Conservation (phyloP, 192 early-diverging fungal species). For the Coemansia sp. region DNA sequence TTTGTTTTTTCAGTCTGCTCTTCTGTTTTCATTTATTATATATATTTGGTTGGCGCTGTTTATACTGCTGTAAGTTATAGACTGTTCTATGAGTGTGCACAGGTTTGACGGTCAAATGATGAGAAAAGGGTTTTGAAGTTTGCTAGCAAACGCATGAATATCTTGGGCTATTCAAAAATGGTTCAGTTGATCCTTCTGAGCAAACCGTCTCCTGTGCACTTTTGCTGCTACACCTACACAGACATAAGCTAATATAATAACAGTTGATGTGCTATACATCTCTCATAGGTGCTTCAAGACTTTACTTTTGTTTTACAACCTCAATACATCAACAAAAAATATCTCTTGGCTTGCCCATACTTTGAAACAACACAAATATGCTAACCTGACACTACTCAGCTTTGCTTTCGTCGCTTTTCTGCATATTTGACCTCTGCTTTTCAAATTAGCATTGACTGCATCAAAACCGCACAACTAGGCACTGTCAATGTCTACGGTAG, state of each 20-base stretch:
- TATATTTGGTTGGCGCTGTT: background rate
- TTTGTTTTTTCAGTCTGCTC: background rate
- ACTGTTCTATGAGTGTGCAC: background rate
- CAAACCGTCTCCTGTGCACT: background rate
- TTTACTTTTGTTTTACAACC: no score
- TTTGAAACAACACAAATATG: background rate
- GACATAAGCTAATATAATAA: no score
- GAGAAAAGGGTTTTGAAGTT: conserved; percentile 19
- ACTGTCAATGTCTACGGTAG: conserved; percentile 11
- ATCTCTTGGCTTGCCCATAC: no score
- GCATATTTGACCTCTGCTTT: background rate
- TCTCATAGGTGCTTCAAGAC: no score
- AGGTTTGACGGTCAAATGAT: conserved; percentile 15
- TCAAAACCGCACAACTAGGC: background rate
- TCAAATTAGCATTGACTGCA: background rate
- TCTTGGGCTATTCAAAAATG: conserved; percentile 18
- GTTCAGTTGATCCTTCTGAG: conserved; percentile 46
- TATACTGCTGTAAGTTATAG: background rate
- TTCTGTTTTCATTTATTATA: background rate
- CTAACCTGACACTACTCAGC: conserved; percentile 13
- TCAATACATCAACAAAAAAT: no score
- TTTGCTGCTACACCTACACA: background rate
- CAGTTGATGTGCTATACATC: no score
- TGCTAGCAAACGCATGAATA: conserved; percentile 25
- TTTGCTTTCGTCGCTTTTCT: background rate